Conservation (phyloP, 2,329 filamentous ascomycete genomes). For the Pseudonectria foliicola region DNA sequence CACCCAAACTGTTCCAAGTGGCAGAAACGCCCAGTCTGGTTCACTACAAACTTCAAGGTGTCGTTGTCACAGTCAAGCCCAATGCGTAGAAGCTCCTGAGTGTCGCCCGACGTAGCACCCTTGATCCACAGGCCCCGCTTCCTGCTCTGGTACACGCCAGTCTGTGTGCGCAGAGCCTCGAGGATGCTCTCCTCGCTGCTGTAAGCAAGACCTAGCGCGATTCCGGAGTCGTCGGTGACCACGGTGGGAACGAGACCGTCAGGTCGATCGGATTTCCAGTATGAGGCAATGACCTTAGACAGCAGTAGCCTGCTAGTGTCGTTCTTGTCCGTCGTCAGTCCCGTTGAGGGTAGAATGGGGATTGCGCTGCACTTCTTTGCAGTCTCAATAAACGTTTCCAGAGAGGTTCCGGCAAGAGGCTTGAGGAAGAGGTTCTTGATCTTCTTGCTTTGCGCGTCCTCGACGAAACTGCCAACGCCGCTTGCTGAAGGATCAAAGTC, state of each 20-base stretch:
- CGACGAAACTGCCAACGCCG: slow-evolving; percentile 36
- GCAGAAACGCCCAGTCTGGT: slow-evolving; percentile 88
- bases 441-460: slow-evolving; percentile 39
- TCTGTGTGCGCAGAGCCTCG: slow-evolving; percentile 71
- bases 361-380: slow-evolving; percentile 51
- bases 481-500: slow-evolving; percentile 40
- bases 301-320: slow-evolving; percentile 50
- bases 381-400: slow-evolving; percentile 40
- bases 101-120: slow-evolving; percentile 88
- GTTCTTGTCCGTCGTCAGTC: slow-evolving; percentile 61
- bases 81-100: slow-evolving; percentile 79
- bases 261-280: slow-evolving; percentile 71
- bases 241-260: slow-evolving; percentile 85
- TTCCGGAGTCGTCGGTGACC: slow-evolving; percentile 80
- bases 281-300: slow-evolving; percentile 63
- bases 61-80: slow-evolving; percentile 91
- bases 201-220: slow-evolving; percentile 85
- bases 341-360: slow-evolving; percentile 65
- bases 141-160: slow-evolving; percentile 89
- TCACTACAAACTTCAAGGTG: slow-evolving; percentile 82
- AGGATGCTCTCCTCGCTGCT: slow-evolving; percentile 85
- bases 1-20: slow-evolving; percentile 89
- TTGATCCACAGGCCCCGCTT: slow-evolving; percentile 97
- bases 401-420: slow-evolving; percentile 37
- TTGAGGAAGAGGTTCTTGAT: slow-evolving; percentile 44